A percentile compares a stretch with the other conserved stretches of the same genome.
phyloP scores from a whole-genome alignment of 768 basidiomycete genomes.

The Lentinula edodes region DNA sequence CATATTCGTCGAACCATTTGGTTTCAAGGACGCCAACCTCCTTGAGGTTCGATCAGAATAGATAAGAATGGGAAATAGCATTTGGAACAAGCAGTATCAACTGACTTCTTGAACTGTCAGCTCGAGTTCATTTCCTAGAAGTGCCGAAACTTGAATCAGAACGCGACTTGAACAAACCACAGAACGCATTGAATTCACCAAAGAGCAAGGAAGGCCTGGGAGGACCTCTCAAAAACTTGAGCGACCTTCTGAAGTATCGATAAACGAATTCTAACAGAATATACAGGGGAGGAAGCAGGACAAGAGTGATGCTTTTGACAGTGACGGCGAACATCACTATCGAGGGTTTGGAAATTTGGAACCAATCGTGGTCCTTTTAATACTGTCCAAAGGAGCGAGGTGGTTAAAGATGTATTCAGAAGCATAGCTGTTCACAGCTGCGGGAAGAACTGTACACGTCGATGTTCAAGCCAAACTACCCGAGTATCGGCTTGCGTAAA shows the following conservation, averaged over 20 bases:
- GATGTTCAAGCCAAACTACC: no score
- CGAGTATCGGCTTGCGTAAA: background rate
- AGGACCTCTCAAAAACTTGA: background rate
- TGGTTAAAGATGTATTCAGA: background rate
- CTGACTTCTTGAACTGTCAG: conserved; percentile 16
- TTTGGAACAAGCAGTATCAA: background rate
- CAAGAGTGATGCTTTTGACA: background rate
- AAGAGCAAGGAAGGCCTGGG: background rate
- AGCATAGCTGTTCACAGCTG: background rate
- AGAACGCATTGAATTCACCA: background rate
- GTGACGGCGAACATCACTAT: background rate
- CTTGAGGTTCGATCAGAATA: background rate
- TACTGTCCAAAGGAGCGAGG: background rate
- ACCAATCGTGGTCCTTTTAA: background rate
- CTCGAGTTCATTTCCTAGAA: background rate
- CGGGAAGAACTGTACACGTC: background rate
- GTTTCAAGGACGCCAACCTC: conserved; percentile 23
- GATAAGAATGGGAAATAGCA: background rate
- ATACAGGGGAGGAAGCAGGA: background rate
- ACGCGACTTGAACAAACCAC: background rate
- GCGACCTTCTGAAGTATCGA: background rate
- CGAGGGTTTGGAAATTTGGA: background rate
- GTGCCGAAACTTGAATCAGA: background rate
- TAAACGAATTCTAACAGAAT: background rate
- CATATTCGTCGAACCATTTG: conserved; percentile 20